Evolutionary conservation across 164 flowering plant species (phyloP).

Genomic region (Houttuynia cordata): DNA sequence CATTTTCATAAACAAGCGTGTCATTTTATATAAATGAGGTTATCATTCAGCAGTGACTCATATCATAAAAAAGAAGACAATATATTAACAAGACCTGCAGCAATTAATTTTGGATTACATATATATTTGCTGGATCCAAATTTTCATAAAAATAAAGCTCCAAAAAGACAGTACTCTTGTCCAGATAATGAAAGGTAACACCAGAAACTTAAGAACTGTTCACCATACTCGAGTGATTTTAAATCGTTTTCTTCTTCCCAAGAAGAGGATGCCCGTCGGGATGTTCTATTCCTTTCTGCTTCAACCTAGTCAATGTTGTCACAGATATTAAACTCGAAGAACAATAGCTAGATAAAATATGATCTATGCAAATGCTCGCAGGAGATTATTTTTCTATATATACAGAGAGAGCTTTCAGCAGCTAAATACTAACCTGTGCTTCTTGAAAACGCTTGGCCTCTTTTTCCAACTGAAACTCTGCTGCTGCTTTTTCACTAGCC

Average conservation of each 20-base stretch:
- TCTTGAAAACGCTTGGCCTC: constrained; percentile 78
- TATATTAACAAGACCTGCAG: too few relatives aligned
- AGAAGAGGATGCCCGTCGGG: constrained; percentile 68
- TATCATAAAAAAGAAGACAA: too few relatives aligned
- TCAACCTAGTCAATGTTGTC: constrained; percentile 42
- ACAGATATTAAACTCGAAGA: not conserved
- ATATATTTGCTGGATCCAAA: too few relatives aligned
- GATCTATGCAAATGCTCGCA: not conserved
- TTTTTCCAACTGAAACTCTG: constrained; percentile 95
- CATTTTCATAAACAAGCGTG: too few relatives aligned
- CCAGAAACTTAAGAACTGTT: not conserved
- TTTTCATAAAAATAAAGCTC: not conserved
- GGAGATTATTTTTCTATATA: not conserved
- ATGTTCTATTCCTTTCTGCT: constrained; percentile 66
- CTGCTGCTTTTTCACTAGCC: constrained; percentile 97
- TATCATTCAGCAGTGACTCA: too few relatives aligned
- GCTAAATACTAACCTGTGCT: constrained; percentile 45
- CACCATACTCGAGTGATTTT: constrained; percentile 81
- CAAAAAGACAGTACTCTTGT: not conserved
- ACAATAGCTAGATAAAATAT: too few relatives aligned
- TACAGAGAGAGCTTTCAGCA: not conserved
- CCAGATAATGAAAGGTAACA: not conserved
- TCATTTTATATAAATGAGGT: too few relatives aligned
- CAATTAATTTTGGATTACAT: too few relatives aligned
- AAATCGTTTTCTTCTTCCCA: constrained; percentile 96